Conservation (phyloP, 345 rosid species). For the Hirschfeldia incana region DNA sequence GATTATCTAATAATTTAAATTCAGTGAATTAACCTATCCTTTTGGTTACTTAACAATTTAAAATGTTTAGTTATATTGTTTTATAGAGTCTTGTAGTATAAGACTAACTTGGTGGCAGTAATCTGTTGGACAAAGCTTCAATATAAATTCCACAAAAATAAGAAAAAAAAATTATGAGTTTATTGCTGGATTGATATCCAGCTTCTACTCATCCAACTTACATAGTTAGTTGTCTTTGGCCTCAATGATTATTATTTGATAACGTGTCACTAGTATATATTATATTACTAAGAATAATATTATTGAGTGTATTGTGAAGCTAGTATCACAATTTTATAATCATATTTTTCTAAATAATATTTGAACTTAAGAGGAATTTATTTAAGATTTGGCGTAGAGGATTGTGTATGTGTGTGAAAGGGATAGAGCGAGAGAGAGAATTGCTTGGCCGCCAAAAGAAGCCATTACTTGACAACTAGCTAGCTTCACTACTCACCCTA, state of each 20-base stretch:
- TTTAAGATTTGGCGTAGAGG: constrained; percentile 32
- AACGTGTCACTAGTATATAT: constrained; percentile 24
- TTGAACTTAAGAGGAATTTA: neutral
- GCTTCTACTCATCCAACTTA: constrained; percentile 27
- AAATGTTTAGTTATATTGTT: constrained; percentile 1
- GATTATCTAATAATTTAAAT: constrained; percentile 38
- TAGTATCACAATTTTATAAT: constrained; percentile 18
- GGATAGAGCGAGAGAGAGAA: constrained; percentile 29
- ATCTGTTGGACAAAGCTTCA: neutral
- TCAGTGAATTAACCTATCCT: constrained; percentile 33
- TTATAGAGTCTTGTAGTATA: neutral
- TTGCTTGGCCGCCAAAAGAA: constrained; percentile 45
- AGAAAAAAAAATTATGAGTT: neutral
- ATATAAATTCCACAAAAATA: neutral
- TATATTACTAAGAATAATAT: constrained; percentile 20
- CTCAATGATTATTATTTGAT: constrained; percentile 24
- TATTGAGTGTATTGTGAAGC: constrained; percentile 36
- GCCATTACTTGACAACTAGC: constrained; percentile 43
- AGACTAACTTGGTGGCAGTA: constrained; percentile 4
- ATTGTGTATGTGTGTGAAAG: constrained; percentile 18
- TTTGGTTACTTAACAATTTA: constrained; percentile 4
- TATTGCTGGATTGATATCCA: neutral
- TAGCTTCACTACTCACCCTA: constrained; percentile 42
- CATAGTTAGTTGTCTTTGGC: constrained; percentile 26
- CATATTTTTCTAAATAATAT: neutral